Base-by-base conservation (phyloP, 2,329 filamentous ascomycete genomes). In the Mycosphaerella arachidis region DNA sequence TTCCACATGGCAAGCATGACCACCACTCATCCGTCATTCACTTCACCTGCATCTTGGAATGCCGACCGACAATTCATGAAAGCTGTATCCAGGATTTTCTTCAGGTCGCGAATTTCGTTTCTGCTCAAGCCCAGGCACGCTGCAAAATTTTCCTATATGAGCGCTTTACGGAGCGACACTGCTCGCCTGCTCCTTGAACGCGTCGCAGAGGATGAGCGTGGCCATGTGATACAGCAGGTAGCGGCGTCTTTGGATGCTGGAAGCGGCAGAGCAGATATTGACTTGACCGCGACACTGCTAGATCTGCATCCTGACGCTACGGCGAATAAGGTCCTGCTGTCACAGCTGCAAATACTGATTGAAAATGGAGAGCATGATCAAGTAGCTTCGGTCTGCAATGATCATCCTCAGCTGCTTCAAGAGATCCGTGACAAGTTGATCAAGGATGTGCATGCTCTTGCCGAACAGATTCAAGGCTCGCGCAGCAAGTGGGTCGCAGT, bases 131-230 rank as follows among this genome's bases (percentile, higher is more conserved):
- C 24, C 10, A 16, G 12, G 13, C 0, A 9, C 27, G 24, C 20
- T 6, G 12, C 24, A 5, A 48, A 57, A 40, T 54, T 31, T 13
- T 62, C 63, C 52, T 57, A 57, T 4, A 67, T 65, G 63, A 57
- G 57, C 13, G 51, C 61, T 37, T 55, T 67, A 13, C 61, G 56
- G 27, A 57, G 55, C 35, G 55, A 58, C 24, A 66, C 63, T n/a
- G 64, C 66, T 13, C 55, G 60, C 53, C 59, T 66, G 27, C 57
- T 70, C 12, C 66, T 70, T 12, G 55, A 61, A 30, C 65, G 64
- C 48, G 52, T 70, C 8, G 57, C 61, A 16, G 52, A 63, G 45
- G 50, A 60, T 27, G 58, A 66, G 27, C 67, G 66, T 20, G 31
- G 24, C 8, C 57, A 52, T 35, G 62, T 65, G 16, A 59, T 70